Evolutionary conservation across 2,329 filamentous ascomycete genomes (phyloP), one percentile per base, ranked within the genome.

Genomic region (Phyllosticta capitalensis): DNA sequence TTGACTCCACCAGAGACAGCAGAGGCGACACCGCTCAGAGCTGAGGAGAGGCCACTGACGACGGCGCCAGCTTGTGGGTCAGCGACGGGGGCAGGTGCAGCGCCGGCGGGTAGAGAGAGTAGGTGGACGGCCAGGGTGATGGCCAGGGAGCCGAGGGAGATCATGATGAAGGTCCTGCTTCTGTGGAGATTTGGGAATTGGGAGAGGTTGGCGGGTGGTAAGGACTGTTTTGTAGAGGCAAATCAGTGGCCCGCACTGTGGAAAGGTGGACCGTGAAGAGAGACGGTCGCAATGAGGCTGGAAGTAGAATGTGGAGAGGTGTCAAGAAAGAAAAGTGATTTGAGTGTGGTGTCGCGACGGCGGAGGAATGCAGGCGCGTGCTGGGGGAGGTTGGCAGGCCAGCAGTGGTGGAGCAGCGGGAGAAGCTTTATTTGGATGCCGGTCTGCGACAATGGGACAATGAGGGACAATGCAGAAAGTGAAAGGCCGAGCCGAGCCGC

Each of bases 61-160:
- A 51, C 24, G 24, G 24, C 24, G 24, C 24, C 24, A 26, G 4
- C 22, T n/a, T 52, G 57, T 14, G 69, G 65, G 28, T 60, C 26
- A 20, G 38, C 52, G 19, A 53, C 51, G 33, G 20, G 20, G 60
- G 53, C 20, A 21, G 68, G 66, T 22, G 65, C 61, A 53, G 66
- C 66, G 45, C 48, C 33, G 69, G 68, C 49, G 54, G 38, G 38
- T n/a, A 55, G 19, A 51, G 56, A 65, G 58, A 73, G 62, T 62
- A 71, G 67, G 66, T 69, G 70, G 61, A 73, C 69, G 65, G 69
- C 67, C 58, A 74, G 63, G 52, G 73, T 65, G 24, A 73, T 65
- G 68, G 72, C 71, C 64, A 65, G 64, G 65, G 69, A 67, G 65
- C 69, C 64, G 61, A 74, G 69, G 58, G 66, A 67, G 61, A 74